Evolutionary conservation across 495 filamentous ascomycete genomes (phyloP).

Genomic region (Hyaloscypha bicolor): DNA sequence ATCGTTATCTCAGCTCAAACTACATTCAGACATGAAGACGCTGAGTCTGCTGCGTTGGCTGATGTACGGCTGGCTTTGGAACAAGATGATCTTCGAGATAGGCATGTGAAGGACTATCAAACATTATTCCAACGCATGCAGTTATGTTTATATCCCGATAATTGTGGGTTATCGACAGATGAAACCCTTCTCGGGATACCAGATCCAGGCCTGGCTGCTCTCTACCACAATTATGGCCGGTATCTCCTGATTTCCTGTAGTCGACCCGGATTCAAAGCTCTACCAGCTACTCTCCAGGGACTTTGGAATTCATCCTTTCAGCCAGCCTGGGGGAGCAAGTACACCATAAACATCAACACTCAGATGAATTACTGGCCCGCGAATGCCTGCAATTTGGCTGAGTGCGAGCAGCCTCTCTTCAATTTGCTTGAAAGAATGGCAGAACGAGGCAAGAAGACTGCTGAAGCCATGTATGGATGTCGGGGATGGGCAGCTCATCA

Average conservation of each 20-base stretch:
- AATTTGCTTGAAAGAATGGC: constrained; percentile 43
- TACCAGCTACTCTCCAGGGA: constrained; percentile 62
- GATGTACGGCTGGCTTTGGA: constrained; percentile 35
- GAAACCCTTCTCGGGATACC: constrained; percentile 26
- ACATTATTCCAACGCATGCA: constrained; percentile 10
- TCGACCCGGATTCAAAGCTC: constrained; percentile 32
- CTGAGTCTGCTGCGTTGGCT: constrained; percentile 28
- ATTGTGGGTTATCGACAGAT: constrained; percentile 13
- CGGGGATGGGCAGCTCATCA: constrained; percentile 49
- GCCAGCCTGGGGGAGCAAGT: constrained; percentile 56
- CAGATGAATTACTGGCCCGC: constrained; percentile 66
- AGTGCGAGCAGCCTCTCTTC: constrained; percentile 41
- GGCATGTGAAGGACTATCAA: constrained; percentile 21
- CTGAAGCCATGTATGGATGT: constrained; percentile 50
- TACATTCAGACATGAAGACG: constrained; percentile 39
- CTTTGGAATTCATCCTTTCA: constrained; percentile 56
- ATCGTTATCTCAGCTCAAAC: constrained; percentile 46
- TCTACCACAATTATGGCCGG: constrained; percentile 51
- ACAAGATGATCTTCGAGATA: constrained; percentile 20
- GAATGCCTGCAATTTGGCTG: constrained; percentile 44
- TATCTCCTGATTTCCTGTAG: constrained; percentile 51
- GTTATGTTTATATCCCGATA: constrained; percentile 10
- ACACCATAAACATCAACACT: constrained; percentile 60
- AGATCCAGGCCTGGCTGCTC: constrained; percentile 43
- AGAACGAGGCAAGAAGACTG: constrained; percentile 40